phyloP scores from a whole-genome alignment of 106 monocot species.

The Gastrodia elata region DNA sequence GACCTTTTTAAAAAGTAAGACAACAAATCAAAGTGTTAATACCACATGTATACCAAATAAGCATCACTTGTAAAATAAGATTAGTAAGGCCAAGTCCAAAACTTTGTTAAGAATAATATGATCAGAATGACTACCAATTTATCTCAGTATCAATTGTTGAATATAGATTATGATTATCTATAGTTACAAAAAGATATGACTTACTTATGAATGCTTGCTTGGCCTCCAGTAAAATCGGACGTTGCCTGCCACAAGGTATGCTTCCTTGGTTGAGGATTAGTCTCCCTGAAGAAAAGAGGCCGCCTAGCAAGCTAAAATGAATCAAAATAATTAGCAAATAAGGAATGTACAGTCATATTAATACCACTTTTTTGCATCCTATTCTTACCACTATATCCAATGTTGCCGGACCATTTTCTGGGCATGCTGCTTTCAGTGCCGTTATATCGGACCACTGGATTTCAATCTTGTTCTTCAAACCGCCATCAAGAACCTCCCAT shows the following conservation, averaged over 20 bases:
- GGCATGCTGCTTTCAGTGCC: constrained; percentile 51
- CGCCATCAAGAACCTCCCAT: constrained; percentile 78
- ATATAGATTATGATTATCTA: not conserved
- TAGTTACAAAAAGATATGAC: constrained; percentile 1
- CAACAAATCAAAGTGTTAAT: not conserved
- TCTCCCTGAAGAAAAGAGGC: constrained; percentile 94
- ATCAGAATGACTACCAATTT: not conserved
- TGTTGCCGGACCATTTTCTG: constrained; percentile 48
- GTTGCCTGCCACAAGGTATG: constrained; percentile 97
- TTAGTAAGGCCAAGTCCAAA: not conserved
- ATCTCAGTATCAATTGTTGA: not conserved
- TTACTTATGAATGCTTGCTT: constrained; percentile 81
- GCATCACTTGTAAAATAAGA: not conserved
- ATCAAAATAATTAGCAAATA: not conserved
- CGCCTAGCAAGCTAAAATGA: constrained; percentile 57
- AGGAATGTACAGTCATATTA: not conserved
- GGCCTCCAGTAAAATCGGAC: constrained; percentile 91
- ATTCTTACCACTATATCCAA: constrained; percentile 55
- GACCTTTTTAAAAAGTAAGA: not conserved
- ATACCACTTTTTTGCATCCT: not conserved
- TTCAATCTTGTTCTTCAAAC: constrained; percentile 81
- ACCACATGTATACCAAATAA: not conserved
- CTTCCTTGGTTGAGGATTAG: constrained; percentile 95
- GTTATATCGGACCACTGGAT: constrained; percentile 82
- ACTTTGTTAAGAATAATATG: not conserved